Evolutionary conservation across 176 grass and related monocot genomes (phyloP), one percentile per base, ranked within the genome.

Genomic region (Hyparrhenia diplandra): DNA sequence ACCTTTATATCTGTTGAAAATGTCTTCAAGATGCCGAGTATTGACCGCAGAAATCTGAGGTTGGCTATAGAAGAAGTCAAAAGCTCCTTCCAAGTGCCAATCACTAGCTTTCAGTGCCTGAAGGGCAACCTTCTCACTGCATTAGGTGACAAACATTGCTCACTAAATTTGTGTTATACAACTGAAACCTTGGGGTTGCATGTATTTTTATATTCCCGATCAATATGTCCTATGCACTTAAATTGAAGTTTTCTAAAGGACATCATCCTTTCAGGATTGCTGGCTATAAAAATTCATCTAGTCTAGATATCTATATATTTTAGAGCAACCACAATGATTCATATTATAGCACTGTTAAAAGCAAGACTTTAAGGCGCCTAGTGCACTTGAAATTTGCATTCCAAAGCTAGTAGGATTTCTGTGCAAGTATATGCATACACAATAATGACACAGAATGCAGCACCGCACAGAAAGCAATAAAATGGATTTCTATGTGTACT

Each of bases 41-140:
- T 99, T 92, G 17, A 86, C 84, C 21, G 82, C 76, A 74, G 89
- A 93, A 85, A 96, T 81, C 52, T 99, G 97, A 16, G 97, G 97
- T 65, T 99, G 97, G 83, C 74, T 99, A 81, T 99, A 96, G 79
- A 99, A 99, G 42, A 85, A 88, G 83, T 99, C 97, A 93, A 99
- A 99, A 85, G 97, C 93, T 57, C 93, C 97, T 84, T 99, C 97
- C 58, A 99, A 75, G 73, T 99, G 97, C 97, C 97, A 99, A 75
- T 99, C 97, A 75, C 97, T 96, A 80, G 83, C 93, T 91, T 99
- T 99, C 40, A 99, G 59, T 39, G 93, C 93, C 76, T 96, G 97
- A 85, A 99, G 85, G 75, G 97, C 97, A 73, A 93, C 76, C 83
- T 96, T 99, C 88, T 99, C 97, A 71, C 97, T 99, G 89, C 42